Conservation (phyloP, 176 grass and related monocot genomes). For the Aechmea fasciata region DNA sequence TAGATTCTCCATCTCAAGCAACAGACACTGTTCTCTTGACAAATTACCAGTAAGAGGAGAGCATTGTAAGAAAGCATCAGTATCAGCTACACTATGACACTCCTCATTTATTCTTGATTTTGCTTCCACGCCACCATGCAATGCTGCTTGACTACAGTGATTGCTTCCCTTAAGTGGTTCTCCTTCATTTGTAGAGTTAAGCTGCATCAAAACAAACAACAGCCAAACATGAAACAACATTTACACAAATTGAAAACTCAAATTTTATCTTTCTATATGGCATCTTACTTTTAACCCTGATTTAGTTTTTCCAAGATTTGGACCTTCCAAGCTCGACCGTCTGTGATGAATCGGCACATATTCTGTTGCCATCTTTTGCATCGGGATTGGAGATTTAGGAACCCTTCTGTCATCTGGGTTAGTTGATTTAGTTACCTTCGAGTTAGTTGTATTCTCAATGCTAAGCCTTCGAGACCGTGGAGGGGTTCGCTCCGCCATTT, state of each 20-base stretch:
- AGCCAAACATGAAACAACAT: not conserved
- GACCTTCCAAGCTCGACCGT: slow-evolving; percentile 3
- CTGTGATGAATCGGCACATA: not conserved
- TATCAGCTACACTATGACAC: slow-evolving; percentile 30
- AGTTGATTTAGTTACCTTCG: slow-evolving; percentile 27
- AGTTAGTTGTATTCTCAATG: slow-evolving; percentile 43
- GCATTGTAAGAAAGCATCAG: slow-evolving; percentile 19
- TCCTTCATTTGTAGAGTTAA: slow-evolving; percentile 26
- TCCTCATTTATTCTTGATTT: slow-evolving; percentile 19
- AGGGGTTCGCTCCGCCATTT: slow-evolving; percentile 36
- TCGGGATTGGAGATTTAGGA: slow-evolving; percentile 27
- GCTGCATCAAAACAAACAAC: slow-evolving; percentile 20
- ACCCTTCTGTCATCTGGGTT: slow-evolving; percentile 22
- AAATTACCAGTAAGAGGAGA: slow-evolving; percentile 21
- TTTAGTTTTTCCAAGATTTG: not conserved
- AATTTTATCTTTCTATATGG: not conserved
- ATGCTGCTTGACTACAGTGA: not conserved
- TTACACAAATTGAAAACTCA: not conserved
- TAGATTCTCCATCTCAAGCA: slow-evolving; percentile 19
- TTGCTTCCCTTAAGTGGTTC: slow-evolving; percentile 15
- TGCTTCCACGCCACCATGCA: not conserved
- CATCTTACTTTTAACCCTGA: not conserved
- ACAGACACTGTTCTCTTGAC: slow-evolving; percentile 2
- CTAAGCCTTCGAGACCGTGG: slow-evolving; percentile 60
- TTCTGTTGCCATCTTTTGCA: slow-evolving; percentile 25